Base-by-base conservation (phyloP, 257 asterid species). In the Nicotiana tomentosiformis region DNA sequence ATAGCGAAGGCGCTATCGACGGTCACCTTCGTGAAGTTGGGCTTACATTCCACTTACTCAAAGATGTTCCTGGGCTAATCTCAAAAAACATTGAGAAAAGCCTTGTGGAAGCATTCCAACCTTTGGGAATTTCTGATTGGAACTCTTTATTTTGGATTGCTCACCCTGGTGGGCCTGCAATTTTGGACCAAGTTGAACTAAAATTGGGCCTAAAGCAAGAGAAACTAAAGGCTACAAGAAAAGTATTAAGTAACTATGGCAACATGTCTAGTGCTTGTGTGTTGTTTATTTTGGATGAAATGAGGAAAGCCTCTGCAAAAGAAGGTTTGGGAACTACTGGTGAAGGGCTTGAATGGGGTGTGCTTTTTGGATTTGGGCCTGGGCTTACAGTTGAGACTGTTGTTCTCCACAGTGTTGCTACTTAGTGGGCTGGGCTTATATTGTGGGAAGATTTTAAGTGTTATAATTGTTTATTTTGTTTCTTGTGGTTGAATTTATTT, bases 141-240 rank as follows among this genome's bases (percentile, higher is more conserved):
- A 93, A 91, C 83, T 87, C 93, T 0, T 9, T 93, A 1, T 93
- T 93, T 78, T 93, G 94, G 97, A 85, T 91, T 0, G 93, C 92
- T 0, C 98, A 93, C n/a, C 97, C 95, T 0, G 97, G 98, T 0
- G 98, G 98, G 68, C 93, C 90, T 0, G 97, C 93, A 11, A 91
- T 93, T 1, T 60, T 93, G 16, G 95, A 93, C 56, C 93, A 90
- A 84, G 91, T 93, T 6, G 97, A 93, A 81, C 35, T 14, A 15
- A 89, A 89, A 23, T 20, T 93, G 58, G 91, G 78, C 4, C 84
- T 93, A 0, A 39, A 85, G 83, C 95, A 93, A 2, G 91, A 89
- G 23, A 90, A 91, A 64, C 51, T 92, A 4, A 82, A 87, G 46
- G 81, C 93, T 2, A 89, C 93, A 0, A 82, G 96, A 43, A 89